A percentile compares a stretch with the other conserved stretches of the same genome.
phyloP scores from a whole-genome alignment of 768 basidiomycete genomes.

The Suillus spraguei region DNA sequence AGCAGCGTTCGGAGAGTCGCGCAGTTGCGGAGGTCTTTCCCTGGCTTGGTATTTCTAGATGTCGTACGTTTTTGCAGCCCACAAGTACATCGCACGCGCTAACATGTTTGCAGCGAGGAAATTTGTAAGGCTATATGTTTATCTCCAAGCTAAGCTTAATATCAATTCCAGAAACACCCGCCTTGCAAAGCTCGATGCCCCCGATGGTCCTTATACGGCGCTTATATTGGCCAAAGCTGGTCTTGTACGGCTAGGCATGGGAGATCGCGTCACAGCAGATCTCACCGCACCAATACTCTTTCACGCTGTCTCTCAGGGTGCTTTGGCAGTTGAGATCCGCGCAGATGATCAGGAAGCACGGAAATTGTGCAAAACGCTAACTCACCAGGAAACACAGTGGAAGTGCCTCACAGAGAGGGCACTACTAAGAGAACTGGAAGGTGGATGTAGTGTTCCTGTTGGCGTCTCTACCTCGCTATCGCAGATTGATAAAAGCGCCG shows the following conservation, averaged over 20 bases:
- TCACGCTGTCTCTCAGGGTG: conserved; percentile 94
- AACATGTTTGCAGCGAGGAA: conserved; percentile 64
- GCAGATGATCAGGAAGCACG: conserved; percentile 60
- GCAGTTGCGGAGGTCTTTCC: conserved; percentile 80
- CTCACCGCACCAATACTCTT: conserved; percentile 75
- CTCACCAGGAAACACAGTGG: conserved; percentile 80
- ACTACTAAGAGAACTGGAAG: conserved; percentile 87
- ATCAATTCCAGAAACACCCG: conserved; percentile 73
- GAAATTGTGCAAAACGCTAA: conserved; percentile 66
- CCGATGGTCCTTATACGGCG: conserved; percentile 78
- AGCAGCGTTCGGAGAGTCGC: conserved; percentile 93
- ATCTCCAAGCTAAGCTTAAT: conserved; percentile 12
- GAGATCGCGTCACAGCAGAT: conserved; percentile 74
- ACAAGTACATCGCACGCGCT: background rate
- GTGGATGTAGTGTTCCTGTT: conserved; percentile 97
- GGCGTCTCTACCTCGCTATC: conserved; percentile 66
- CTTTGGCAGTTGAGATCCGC: conserved; percentile 85
- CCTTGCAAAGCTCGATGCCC: conserved; percentile 85
- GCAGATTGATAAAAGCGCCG: conserved; percentile 33
- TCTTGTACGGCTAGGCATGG: conserved; percentile 76
- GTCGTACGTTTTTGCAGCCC: conserved; percentile 60
- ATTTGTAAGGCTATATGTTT: conserved; percentile 59
- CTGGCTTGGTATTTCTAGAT: conserved; percentile 78
- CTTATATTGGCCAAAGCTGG: conserved; percentile 95
- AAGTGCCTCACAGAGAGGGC: conserved; percentile 83